phyloP scores from a whole-genome alignment of 495 filamentous ascomycete genomes.

The Penicillium samsonianum region DNA sequence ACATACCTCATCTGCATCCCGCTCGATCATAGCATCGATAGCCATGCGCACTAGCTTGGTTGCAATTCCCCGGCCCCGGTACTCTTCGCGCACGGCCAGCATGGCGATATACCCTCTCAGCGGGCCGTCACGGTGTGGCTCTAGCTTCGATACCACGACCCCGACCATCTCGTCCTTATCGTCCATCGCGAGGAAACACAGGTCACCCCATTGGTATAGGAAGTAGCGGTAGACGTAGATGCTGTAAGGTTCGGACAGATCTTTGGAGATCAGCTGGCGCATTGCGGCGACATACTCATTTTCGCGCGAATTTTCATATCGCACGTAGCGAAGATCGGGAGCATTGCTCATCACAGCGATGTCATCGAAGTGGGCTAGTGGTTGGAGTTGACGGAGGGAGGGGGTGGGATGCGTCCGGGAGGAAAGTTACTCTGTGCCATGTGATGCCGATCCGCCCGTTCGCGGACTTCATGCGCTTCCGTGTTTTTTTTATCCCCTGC shows the following conservation, averaged over 20 bases:
- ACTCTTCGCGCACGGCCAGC: conserved; percentile 80
- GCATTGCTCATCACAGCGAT: conserved; percentile 36
- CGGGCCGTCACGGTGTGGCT: conserved; percentile 78
- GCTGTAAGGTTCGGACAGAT: conserved; percentile 97
- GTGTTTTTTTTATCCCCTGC: conserved; percentile 7
- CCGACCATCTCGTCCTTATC: conserved; percentile 63
- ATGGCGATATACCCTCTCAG: conserved; percentile 97
- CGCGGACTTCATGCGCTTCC: conserved; percentile 15
- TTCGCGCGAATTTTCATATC: conserved; percentile 79
- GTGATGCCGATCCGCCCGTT: conserved; percentile 37
- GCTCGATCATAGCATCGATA: conserved; percentile 85
- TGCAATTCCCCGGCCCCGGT: conserved; percentile 86
- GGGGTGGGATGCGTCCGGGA: conserved; percentile 4
- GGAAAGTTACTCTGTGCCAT: conserved; percentile 30
- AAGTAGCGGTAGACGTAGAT: conserved; percentile 99
- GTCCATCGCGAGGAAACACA: conserved; percentile 90
- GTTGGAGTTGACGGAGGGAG: conserved; percentile 6
- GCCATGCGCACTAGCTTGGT: conserved; percentile 86
- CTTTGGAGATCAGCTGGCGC: conserved; percentile 90
- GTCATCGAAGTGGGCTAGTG: conserved; percentile 15
- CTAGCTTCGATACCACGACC: conserved; percentile 95
- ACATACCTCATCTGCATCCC: conserved; percentile 81
- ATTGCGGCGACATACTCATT: conserved; percentile 82
- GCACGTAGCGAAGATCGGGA: conserved; percentile 69
- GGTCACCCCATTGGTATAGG: conserved; percentile 94